Evolutionary conservation across 139 green algal genomes (phyloP).

Genomic region (Picochlorum sp.): DNA sequence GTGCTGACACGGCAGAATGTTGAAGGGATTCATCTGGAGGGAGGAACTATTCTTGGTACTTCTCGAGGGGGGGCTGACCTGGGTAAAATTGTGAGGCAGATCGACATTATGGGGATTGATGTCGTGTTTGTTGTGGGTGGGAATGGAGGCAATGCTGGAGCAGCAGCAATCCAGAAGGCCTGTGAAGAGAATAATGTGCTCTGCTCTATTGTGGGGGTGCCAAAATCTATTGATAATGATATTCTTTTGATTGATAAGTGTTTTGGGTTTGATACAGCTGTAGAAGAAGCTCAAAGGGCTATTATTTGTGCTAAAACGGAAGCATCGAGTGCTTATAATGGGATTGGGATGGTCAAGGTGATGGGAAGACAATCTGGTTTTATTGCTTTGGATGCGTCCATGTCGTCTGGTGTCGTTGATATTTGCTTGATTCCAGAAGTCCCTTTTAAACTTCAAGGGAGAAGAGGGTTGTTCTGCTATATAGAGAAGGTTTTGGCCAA

Average conservation of each 20-base stretch:
- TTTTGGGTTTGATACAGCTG: conserved; percentile 80
- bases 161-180: conserved; percentile 64
- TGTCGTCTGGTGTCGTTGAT: conserved; percentile 60
- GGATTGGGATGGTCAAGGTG: conserved; percentile 77
- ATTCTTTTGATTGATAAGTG: conserved; percentile 75
- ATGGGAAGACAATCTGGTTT: conserved; percentile 80
- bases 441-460: conserved; percentile 73
- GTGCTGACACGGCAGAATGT: conserved; percentile 74
- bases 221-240: conserved; percentile 99
- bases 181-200: conserved; percentile 41
- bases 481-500: conserved; percentile 62
- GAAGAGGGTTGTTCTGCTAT: conserved; percentile 66
- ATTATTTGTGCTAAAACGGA: conserved; percentile 57
- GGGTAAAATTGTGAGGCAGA: conserved; percentile 90
- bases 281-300: conserved; percentile 66
- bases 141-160: conserved; percentile 82
- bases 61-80: conserved; percentile 86
- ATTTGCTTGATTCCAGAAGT: conserved; percentile 89
- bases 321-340: conserved; percentile 52
- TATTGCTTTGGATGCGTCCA: conserved; percentile 73
- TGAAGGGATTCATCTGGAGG: conserved; percentile 90
- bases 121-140: conserved; percentile 94
- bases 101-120: conserved; percentile 93
- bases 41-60: conserved; percentile 94
- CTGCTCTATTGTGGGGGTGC: conserved; percentile 78